Evolutionary conservation across 192 early-diverging fungal species (phyloP).

Genomic region (Coemansia sp.): DNA sequence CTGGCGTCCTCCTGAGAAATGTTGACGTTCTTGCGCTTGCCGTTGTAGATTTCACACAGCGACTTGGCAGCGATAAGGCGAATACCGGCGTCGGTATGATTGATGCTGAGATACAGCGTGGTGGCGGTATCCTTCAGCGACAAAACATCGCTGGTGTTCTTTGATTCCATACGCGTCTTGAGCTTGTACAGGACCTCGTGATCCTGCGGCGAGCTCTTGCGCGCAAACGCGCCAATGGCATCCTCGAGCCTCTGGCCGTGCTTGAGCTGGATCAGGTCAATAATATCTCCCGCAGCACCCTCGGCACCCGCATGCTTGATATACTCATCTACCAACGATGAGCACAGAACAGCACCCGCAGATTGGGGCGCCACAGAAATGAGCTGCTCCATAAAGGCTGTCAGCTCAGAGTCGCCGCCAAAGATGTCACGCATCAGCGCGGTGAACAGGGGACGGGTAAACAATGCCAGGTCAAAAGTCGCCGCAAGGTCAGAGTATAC

Average conservation of each 20-base stretch:
- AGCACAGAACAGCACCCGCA: slow-evolving; percentile 23
- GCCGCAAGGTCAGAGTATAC: slow-evolving; percentile 13
- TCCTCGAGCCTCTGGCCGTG: slow-evolving; percentile 11
- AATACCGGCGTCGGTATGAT: slow-evolving; percentile 65
- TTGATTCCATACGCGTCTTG: slow-evolving; percentile 14
- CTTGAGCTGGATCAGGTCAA: slow-evolving; percentile 31
- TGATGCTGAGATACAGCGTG: slow-evolving; percentile 77
- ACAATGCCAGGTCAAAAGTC: slow-evolving; percentile 15
- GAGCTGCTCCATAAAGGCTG: no score
- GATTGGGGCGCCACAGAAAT: no score
- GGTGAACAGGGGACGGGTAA: slow-evolving; percentile 19
- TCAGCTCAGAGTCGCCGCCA: neutral
- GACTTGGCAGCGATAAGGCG: slow-evolving; percentile 69
- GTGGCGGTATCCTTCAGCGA: slow-evolving; percentile 67
- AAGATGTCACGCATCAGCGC: slow-evolving; percentile 19
- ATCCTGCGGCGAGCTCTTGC: slow-evolving; percentile 3
- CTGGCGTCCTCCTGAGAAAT: slow-evolving; percentile 14
- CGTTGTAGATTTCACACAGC: slow-evolving; percentile 54
- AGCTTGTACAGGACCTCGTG: slow-evolving; percentile 34
- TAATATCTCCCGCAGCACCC: neutral
- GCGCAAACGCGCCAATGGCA: slow-evolving; percentile 5
- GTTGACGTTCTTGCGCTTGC: slow-evolving; percentile 24
- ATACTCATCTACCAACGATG: slow-evolving; percentile 18
- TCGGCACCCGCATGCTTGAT: slow-evolving; percentile 5
- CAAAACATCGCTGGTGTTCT: slow-evolving; percentile 15